Conservation (phyloP, 1,139 yeast genomes). For the Blastobotrys arbuscula region DNA sequence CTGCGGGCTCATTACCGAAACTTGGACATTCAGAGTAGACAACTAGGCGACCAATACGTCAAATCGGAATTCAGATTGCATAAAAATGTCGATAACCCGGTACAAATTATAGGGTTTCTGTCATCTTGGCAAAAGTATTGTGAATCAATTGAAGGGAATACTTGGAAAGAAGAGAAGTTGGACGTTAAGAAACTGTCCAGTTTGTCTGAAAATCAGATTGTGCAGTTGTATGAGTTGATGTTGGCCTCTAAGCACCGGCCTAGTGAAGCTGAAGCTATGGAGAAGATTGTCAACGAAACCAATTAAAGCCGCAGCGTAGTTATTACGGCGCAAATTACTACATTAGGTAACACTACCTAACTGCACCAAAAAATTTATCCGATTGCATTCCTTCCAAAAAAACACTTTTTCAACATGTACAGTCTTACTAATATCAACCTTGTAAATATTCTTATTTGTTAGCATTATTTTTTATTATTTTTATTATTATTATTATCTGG, state of each 20-base stretch:
- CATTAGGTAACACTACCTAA: not conserved
- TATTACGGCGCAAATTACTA: not conserved
- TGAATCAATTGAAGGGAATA: constrained; percentile 62
- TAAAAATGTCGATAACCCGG: constrained; percentile 73
- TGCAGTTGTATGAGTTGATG: constrained; percentile 74
- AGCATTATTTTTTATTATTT: too few species aligned
- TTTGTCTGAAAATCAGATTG: constrained; percentile 87
- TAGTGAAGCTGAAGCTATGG: constrained; percentile 19
- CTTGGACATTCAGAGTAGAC: constrained; percentile 53
- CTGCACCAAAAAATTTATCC: too few species aligned
- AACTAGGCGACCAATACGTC: constrained; percentile 85
- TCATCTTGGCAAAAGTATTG: constrained; percentile 91
- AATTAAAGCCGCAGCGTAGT: not conserved
- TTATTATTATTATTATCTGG: not conserved
- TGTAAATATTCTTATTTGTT: too few species aligned
- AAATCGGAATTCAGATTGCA: constrained; percentile 89
- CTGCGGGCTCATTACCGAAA: constrained; percentile 67
- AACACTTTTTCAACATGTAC: too few species aligned
- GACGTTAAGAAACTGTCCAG: constrained; percentile 63
- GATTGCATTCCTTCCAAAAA: too few species aligned
- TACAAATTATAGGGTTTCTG: constrained; percentile 88
- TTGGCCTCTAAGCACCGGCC: constrained; percentile 47
- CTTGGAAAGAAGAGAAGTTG: constrained; percentile 69
- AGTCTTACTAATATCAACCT: too few species aligned
- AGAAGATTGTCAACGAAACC: not conserved